A percentile compares a stretch with the other conserved stretches of the same genome.
These are phyloP conservation scores for Crucibulum laeve DNA, from an alignment of 768 basidiomycete species.

Conservation along the genomic window DNA sequence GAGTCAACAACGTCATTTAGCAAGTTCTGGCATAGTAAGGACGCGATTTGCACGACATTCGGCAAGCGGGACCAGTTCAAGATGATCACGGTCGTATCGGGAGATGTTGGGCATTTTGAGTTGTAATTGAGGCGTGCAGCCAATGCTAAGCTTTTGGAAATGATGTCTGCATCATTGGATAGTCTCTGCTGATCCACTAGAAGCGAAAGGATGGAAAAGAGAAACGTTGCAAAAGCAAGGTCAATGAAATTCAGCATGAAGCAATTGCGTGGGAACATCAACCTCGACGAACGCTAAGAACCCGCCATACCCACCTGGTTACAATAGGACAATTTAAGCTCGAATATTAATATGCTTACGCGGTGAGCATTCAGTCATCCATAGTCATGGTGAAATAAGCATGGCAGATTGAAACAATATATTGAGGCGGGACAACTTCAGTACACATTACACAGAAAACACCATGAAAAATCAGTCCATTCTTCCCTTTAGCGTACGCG, in stretches of 20 bases:
- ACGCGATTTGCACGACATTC: conserved; percentile 55
- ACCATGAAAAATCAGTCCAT: conserved; percentile 65
- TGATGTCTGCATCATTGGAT: too few species aligned
- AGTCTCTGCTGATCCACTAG: background rate
- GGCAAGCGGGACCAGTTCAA: conserved; percentile 66
- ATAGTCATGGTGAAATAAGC: too few species aligned
- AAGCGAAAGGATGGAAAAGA: conserved; percentile 8
- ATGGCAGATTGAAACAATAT: background rate
- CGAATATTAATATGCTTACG: too few species aligned
- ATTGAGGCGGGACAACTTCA: background rate
- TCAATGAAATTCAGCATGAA: background rate
- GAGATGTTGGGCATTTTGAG: conserved; percentile 11
- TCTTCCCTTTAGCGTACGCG: conserved; percentile 82
- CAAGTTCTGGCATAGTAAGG: conserved; percentile 42
- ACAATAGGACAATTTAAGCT: too few species aligned
- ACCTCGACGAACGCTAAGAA: too few species aligned
- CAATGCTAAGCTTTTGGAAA: too few species aligned
- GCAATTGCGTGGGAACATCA: background rate
- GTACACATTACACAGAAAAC: background rate
- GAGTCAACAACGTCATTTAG: conserved; percentile 41
- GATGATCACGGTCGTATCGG: conserved; percentile 50
- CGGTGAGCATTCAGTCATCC: too few species aligned
- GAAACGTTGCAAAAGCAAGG: conserved; percentile 2
- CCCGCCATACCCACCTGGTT: too few species aligned
- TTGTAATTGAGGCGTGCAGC: background rate